Conservation (phyloP, 345 rosid species). For the Eutrema yunnanense region DNA sequence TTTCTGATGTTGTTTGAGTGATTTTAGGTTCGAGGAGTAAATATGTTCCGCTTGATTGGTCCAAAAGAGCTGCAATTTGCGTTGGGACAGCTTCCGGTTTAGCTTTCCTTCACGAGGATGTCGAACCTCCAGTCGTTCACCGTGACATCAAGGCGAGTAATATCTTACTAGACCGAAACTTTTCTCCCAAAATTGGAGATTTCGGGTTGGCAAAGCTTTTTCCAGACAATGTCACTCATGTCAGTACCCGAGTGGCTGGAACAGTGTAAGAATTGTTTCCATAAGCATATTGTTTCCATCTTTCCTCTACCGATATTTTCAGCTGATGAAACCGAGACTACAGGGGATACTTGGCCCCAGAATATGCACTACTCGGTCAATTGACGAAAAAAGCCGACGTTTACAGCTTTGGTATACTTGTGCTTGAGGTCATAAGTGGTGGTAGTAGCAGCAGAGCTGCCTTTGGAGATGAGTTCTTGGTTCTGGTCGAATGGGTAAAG, state of each 20-base stretch:
- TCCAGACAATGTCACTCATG: slow-evolving; percentile 90
- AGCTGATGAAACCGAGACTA: slow-evolving; percentile 19
- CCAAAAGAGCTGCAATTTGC: slow-evolving; percentile 71
- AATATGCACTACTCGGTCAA: slow-evolving; percentile 81
- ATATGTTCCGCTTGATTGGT: slow-evolving; percentile 58
- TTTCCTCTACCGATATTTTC: not conserved
- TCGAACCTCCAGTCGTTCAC: slow-evolving; percentile 78
- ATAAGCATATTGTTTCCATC: not conserved
- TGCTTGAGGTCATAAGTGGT: slow-evolving; percentile 82
- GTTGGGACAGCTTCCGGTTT: slow-evolving; percentile 80
- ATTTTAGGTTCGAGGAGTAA: slow-evolving; percentile 42
- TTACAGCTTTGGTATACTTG: slow-evolving; percentile 84
- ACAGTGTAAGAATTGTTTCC: slow-evolving; percentile 58
- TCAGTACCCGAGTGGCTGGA: slow-evolving; percentile 91
- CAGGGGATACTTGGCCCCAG: slow-evolving; percentile 98
- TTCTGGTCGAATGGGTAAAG: slow-evolving; percentile 90
- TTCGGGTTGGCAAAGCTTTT: slow-evolving; percentile 97
- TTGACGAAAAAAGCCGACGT: slow-evolving; percentile 91
- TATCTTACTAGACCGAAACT: slow-evolving; percentile 73
- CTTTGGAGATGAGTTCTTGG: slow-evolving; percentile 59
- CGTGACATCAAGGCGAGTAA: slow-evolving; percentile 96
- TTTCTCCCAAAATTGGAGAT: slow-evolving; percentile 89
- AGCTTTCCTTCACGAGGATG: slow-evolving; percentile 83
- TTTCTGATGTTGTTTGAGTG: not conserved
- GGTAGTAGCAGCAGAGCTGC: slow-evolving; percentile 75